A percentile compares a stretch with the other conserved stretches of the same genome.
These are phyloP conservation scores for Sugiyamaella lignohabitans DNA, from an alignment of 805 yeast genomes.

Conservation along the genomic window DNA sequence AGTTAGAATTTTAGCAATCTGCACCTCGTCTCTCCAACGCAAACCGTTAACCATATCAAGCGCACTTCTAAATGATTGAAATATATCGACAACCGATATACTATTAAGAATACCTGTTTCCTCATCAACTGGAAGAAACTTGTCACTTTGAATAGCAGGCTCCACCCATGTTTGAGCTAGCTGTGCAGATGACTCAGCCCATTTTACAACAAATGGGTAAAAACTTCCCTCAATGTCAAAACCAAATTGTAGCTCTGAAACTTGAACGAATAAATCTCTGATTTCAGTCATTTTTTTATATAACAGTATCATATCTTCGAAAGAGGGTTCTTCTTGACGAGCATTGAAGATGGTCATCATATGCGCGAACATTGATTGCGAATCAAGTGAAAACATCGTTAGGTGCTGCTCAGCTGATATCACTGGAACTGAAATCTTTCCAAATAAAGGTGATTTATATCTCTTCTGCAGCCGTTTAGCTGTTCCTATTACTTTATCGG, in stretches of 20 bases:
- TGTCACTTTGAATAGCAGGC: conserved; percentile 53
- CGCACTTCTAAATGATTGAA: conserved; percentile 54
- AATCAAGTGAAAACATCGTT: conserved; percentile 29
- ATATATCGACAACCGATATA: conserved; percentile 61
- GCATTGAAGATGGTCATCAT: conserved; percentile 22
- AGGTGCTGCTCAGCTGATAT: conserved; percentile 30
- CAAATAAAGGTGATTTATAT: conserved; percentile 57
- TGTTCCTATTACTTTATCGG: conserved; percentile 45
- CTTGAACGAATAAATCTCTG: conserved; percentile 43
- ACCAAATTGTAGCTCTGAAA: conserved; percentile 38
- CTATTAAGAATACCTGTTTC: conserved; percentile 37
- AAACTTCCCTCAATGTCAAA: conserved; percentile 54
- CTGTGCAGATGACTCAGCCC: conserved; percentile 40
- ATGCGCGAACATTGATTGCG: conserved; percentile 30
- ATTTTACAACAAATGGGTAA: conserved; percentile 38
- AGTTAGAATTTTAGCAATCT: conserved; percentile 57
- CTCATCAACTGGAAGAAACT: conserved; percentile 46
- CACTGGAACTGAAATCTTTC: conserved; percentile 44
- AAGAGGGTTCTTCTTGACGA: conserved; percentile 29
- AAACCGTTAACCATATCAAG: conserved; percentile 51
- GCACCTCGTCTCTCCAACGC: conserved; percentile 60
- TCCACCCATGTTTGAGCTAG: conserved; percentile 44
- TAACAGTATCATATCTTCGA: conserved; percentile 52
- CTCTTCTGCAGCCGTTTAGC: conserved; percentile 50
- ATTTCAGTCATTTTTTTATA: conserved; percentile 50